Evolutionary conservation across 2,329 filamentous ascomycete species (phyloP).

Genomic region (Coniochaeta prunicola): DNA sequence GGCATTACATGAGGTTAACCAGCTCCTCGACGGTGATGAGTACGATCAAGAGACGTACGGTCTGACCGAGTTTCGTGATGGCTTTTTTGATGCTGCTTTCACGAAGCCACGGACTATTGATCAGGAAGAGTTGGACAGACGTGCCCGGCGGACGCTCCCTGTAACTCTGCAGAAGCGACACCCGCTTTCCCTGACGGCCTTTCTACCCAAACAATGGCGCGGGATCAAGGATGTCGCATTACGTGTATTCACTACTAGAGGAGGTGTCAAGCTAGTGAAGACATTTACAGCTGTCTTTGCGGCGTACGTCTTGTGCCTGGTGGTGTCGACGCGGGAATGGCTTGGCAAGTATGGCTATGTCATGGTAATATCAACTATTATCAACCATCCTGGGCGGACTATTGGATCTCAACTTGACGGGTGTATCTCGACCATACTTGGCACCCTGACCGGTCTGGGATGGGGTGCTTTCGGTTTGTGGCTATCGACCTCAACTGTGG

Average conservation of each 20-base stretch:
- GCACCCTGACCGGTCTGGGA: slow-evolving; percentile 44
- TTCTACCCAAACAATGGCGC: slow-evolving; percentile 39
- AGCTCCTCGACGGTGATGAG: slow-evolving; percentile 2
- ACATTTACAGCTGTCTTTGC: slow-evolving; percentile 50
- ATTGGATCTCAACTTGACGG: slow-evolving; percentile 52
- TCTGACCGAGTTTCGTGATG: slow-evolving; percentile 34
- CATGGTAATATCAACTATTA: slow-evolving; percentile 46
- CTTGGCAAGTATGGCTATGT: slow-evolving; percentile 48
- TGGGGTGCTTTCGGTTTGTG: slow-evolving; percentile 49
- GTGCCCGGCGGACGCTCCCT: slow-evolving; percentile 37
- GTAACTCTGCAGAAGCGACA: slow-evolving; percentile 36
- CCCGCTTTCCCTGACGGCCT: slow-evolving; percentile 37
- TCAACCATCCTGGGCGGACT: slow-evolving; percentile 50
- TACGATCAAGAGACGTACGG: slow-evolving; percentile 31
- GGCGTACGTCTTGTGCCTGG: slow-evolving; percentile 47
- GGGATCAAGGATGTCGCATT: slow-evolving; percentile 32
- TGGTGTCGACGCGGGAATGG: slow-evolving; percentile 39
- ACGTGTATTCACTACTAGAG: slow-evolving; percentile 37
- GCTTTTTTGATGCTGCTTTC: slow-evolving; percentile 42
- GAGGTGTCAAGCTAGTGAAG: slow-evolving; percentile 44
- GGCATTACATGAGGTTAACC: slow-evolving; percentile 2
- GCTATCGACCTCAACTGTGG: slow-evolving; percentile 41
- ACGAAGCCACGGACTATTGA: slow-evolving; percentile 31
- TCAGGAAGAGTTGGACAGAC: slow-evolving; percentile 29
- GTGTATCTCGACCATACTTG: slow-evolving; percentile 42